Evolutionary conservation across 148 eudicot genomes (phyloP).

Genomic region (Rhododendron griersonianum): DNA sequence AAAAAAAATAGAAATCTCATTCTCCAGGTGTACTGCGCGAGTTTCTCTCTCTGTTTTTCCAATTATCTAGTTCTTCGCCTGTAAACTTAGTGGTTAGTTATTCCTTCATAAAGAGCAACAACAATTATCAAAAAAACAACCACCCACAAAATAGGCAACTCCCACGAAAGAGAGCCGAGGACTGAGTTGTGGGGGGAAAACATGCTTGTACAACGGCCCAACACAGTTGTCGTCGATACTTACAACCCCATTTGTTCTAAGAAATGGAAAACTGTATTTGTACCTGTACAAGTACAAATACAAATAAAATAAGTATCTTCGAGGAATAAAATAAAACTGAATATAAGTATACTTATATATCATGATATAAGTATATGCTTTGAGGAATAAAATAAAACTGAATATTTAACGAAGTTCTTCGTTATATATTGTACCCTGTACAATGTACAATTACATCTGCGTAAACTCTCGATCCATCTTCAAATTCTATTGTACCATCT

Average conservation of each 20-base stretch:
- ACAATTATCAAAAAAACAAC: neutral
- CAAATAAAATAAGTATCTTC: no score
- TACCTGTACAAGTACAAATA: slow-evolving; percentile 18
- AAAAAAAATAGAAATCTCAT: no score
- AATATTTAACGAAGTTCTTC: neutral
- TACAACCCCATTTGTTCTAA: slow-evolving; percentile 31
- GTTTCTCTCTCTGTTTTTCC: neutral
- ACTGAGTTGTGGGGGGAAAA: slow-evolving; percentile 52
- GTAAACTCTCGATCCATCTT: slow-evolving; percentile 40
- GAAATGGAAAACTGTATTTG: slow-evolving; percentile 29
- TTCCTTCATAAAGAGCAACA: neutral
- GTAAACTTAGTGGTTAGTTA: neutral
- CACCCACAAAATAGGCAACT: slow-evolving; percentile 29
- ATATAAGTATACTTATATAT: neutral
- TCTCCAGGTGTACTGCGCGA: neutral
- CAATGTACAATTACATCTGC: slow-evolving; percentile 53
- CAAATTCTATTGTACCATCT: slow-evolving; percentile 46
- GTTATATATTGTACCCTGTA: slow-evolving; percentile 35
- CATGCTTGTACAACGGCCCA: slow-evolving; percentile 51
- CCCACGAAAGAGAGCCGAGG: slow-evolving; percentile 60
- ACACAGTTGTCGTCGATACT: slow-evolving; percentile 36
- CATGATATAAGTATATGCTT: neutral
- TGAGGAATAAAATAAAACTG: neutral
- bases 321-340: no score
- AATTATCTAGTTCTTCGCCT: neutral